A percentile compares a stretch with the other conserved stretches of the same genome.
These are phyloP conservation scores for Vitellaria paradoxa DNA, from an alignment of 179 eudicot genomes.

Conservation along the genomic window DNA sequence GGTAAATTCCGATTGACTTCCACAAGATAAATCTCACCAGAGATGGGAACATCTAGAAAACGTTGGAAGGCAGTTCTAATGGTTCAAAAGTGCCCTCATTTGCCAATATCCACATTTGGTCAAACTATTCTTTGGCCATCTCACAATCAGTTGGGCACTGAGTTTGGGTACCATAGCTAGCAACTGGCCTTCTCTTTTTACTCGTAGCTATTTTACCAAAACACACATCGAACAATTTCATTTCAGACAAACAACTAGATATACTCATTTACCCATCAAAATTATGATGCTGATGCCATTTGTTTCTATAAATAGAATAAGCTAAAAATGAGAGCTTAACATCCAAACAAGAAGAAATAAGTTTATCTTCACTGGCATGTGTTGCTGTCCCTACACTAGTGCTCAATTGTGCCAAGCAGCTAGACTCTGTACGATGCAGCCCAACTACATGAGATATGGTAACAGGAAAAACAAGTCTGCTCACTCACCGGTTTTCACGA, in stretches of 20 bases:
- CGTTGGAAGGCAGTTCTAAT: no score
- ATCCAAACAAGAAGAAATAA: background rate
- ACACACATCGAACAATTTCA: background rate
- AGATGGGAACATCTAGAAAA: background rate
- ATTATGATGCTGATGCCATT: no score
- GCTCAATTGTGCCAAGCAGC: no score
- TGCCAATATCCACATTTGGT: background rate
- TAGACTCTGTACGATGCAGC: no score
- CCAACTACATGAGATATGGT: no score
- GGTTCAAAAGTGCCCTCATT: background rate
- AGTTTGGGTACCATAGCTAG: background rate
- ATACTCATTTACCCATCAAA: background rate
- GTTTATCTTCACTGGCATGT: background rate
- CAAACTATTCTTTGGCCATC: background rate
- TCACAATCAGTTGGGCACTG: background rate
- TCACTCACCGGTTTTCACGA: constrained; percentile 30
- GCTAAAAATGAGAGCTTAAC: background rate
- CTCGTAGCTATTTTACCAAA: background rate
- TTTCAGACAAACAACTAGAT: background rate
- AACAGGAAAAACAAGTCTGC: no score
- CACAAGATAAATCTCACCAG: background rate
- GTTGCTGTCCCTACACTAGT: background rate
- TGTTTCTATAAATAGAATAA: background rate
- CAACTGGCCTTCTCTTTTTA: background rate
- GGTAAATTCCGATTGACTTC: background rate